A percentile compares a stretch with the other conserved stretches of the same genome.
Conservation (phyloP, 176 grass and related monocot genomes). For the Tillandsia leiboldiana region DNA sequence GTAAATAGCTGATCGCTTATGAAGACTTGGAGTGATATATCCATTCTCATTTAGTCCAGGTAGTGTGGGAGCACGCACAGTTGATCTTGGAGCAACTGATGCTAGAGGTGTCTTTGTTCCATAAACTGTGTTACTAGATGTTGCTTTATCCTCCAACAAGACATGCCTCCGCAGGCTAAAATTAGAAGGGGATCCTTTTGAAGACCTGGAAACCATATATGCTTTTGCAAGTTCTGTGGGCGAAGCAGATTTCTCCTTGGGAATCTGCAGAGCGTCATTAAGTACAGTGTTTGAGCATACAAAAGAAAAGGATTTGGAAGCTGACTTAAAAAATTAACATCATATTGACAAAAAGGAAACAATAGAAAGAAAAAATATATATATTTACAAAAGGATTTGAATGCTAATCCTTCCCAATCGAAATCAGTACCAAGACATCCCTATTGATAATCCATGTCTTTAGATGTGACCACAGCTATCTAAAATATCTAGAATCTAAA, state of each 20-base stretch:
- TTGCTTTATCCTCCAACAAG: conserved; percentile 29
- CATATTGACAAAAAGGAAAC: no score
- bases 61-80: conserved; percentile 20
- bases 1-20: conserved; percentile 46
- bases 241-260: conserved; percentile 20
- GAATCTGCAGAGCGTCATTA: conserved; percentile 25
- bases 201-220: conserved; percentile 49
- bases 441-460: no score
- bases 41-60: conserved; percentile 33
- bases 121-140: conserved; percentile 28
- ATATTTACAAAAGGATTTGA: no score
- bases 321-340: no score
- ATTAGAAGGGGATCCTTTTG: conserved; percentile 18
- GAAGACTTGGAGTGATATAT: conserved; percentile 34
- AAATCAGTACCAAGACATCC: no score
- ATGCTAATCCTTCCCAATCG: no score
- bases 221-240: conserved; percentile 55
- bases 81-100: conserved; percentile 23
- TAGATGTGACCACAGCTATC: no score
- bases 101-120: conserved; percentile 16
- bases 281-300: conserved; percentile 9
- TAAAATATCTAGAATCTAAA: no score
- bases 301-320: conserved; percentile 1
- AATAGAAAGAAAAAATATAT: no score
- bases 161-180: conserved; percentile 27